Evolutionary conservation across 208 protist genomes (phyloP), one percentile per base, ranked within the genome.

Genomic region (Novymonas esmeraldas): DNA sequence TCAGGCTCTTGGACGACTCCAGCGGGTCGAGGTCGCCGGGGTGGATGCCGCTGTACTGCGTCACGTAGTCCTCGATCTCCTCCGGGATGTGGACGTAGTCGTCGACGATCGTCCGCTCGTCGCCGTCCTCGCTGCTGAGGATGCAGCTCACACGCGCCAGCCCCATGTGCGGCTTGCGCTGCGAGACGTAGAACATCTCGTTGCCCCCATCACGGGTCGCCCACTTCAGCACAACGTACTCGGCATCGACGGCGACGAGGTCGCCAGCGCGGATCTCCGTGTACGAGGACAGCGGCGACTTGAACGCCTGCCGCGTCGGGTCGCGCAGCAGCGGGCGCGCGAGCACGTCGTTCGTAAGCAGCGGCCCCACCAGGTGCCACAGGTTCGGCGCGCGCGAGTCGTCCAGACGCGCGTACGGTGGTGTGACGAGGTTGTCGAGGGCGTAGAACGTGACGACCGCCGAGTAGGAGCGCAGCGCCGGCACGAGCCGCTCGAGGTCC

Each of bases 1-100:
- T 97, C n/a, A 99, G 59, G 67, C 89, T 82, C 73, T 98, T 95
- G 20, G 80, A 78, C 9, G 95, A 98, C 39, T 88, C 56, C 4
- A 89, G 71, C 9, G 95, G 89, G 64, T 98, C 96, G 20, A 99
- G 84, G 79, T 99, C 98, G 41, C 96, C 97, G 11, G 94, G 95
- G 67, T 97, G 75, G 62, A 99, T 98, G 64, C 98, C 98, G 75
- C 87, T 93, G 88, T 90, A 96, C 78, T 93, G 85, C 57, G 91
- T 96, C 52, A 96, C 91, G 61, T 96, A 96, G 79, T 96, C 87
- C 55, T 89, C 76, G 73, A 96, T 91, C 58, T 87, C 77, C 63
- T 96, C 88, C 0, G 87, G 91, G 61, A 85, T 87, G 79, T 94
- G 86, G 26, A 94, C 89, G 70, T 96, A 96, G 76, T 96, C 91